These are phyloP conservation scores for Simmondsia chinensis DNA, from an alignment of 148 eudicot genomes.

Conservation along the genomic window DNA sequence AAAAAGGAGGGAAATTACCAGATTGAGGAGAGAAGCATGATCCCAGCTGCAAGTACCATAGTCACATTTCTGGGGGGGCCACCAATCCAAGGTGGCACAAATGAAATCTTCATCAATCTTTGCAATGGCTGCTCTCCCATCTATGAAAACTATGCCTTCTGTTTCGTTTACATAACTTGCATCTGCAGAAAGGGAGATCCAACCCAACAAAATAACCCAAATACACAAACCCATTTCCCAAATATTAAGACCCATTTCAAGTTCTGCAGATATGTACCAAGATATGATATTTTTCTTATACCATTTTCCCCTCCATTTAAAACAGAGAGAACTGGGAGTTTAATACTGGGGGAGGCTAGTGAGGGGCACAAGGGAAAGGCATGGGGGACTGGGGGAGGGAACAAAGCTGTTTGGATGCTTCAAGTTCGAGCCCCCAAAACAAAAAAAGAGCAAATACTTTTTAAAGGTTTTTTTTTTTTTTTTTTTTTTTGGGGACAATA, in stretches of 20 bases:
- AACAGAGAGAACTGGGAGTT: too few species aligned
- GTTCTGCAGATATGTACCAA: too few species aligned
- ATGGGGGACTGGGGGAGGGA: too few species aligned
- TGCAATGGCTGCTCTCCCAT: conserved; percentile 48
- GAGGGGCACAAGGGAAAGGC: too few species aligned
- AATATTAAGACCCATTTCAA: conserved; percentile 38
- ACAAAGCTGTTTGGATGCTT: too few species aligned
- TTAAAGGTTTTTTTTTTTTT: too few species aligned
- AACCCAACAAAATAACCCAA: conserved; percentile 24
- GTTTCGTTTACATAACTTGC: conserved; percentile 11
- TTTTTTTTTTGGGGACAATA: too few species aligned
- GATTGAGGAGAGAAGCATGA: conserved; percentile 77
- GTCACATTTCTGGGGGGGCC: conserved; percentile 98
- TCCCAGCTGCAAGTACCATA: conserved; percentile 91
- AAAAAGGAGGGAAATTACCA: conserved; percentile 28
- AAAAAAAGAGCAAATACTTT: too few species aligned
- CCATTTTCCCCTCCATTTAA: conserved; percentile 1
- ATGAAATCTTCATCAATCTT: conserved; percentile 56
- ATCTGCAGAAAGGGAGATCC: conserved; percentile 18
- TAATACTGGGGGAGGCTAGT: too few species aligned
- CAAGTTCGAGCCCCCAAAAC: too few species aligned
- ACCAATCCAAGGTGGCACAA: conserved; percentile 97
- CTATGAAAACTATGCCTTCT: conserved; percentile 40
- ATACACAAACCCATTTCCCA: conserved; percentile 17
- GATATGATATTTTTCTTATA: background rate